Evolutionary conservation across 1,139 yeast genomes (phyloP).

Genomic region (Pneumocystis sp.): DNA sequence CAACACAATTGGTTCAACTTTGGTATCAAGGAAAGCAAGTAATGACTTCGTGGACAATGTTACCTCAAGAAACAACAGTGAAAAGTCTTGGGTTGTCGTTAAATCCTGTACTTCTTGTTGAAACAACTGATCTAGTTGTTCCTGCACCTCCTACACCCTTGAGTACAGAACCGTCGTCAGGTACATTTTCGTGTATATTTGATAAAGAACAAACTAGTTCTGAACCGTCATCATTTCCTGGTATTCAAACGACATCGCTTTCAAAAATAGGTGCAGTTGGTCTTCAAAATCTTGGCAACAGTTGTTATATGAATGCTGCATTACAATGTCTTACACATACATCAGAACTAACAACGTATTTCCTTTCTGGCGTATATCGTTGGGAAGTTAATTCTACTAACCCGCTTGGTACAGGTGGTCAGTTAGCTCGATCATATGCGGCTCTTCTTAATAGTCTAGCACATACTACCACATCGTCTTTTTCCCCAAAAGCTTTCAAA

Average conservation of each 20-base stretch:
- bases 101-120: neutral
- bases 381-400: conserved; percentile 58
- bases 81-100: neutral
- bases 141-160: neutral
- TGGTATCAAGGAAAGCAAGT: neutral
- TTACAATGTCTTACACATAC: conserved; percentile 78
- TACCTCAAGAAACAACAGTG: neutral
- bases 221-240: neutral
- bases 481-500: conserved; percentile 64
- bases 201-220: neutral
- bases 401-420: conserved; percentile 76
- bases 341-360: conserved; percentile 70
- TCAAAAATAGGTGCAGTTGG: conserved; percentile 40
- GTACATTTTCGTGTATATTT: neutral
- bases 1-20: neutral
- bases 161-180: neutral
- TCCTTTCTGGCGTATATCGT: conserved; percentile 39
- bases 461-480: conserved; percentile 18
- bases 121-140: neutral
- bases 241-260: neutral
- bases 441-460: conserved; percentile 43
- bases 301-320: conserved; percentile 96
- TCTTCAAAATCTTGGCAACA: conserved; percentile 70
- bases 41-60: neutral
- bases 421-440: conserved; percentile 64